Conservation (phyloP, 306 rosid genomes). For the Acmispon strigosus region DNA sequence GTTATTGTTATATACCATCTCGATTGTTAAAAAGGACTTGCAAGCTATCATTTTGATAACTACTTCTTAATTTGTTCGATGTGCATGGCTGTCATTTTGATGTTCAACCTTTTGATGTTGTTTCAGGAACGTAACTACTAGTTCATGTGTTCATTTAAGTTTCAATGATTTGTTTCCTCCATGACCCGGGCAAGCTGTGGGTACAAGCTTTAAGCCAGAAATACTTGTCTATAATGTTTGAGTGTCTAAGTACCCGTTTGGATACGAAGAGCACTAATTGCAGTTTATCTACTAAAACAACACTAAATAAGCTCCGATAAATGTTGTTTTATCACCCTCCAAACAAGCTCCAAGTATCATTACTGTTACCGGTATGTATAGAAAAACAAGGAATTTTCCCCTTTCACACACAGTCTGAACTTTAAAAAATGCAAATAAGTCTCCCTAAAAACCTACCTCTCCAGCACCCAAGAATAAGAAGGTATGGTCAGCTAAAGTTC, state of each 20-base stretch:
- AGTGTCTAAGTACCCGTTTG: too few relatives aligned
- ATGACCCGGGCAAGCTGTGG: too few relatives aligned
- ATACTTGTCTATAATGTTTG: too few relatives aligned
- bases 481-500: conserved; percentile 80
- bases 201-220: too few relatives aligned
- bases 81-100: background rate
- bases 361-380: background rate
- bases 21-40: background rate
- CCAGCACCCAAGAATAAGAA: conserved; percentile 97
- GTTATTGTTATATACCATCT: background rate
- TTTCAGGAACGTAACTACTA: background rate
- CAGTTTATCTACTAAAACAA: too few relatives aligned
- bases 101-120: background rate
- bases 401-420: background rate
- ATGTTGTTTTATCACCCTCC: too few relatives aligned
- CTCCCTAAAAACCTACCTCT: conserved; percentile 49
- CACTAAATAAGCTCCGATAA: too few relatives aligned
- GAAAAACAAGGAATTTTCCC: background rate
- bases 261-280: too few relatives aligned
- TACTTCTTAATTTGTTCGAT: background rate
- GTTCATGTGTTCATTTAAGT: background rate
- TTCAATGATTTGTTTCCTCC: background rate
- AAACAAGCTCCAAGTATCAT: too few relatives aligned
- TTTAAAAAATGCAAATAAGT: background rate
- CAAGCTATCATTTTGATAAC: background rate